phyloP scores from a whole-genome alignment of 2,329 filamentous ascomycete genomes.

The Waltergamsia citrina region DNA sequence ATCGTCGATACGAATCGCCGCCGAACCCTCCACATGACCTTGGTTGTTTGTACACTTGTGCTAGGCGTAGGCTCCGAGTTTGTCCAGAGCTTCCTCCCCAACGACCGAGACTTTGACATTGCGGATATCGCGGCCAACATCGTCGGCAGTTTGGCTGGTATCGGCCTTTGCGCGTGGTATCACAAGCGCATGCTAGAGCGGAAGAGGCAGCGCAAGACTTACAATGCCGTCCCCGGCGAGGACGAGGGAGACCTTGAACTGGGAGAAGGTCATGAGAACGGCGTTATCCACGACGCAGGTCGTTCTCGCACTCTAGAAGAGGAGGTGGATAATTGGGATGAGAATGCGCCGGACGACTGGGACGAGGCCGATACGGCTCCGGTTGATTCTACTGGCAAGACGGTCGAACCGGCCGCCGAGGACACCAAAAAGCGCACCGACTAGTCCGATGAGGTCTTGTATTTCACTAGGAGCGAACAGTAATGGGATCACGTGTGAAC shows the following conservation, averaged over 20 bases:
- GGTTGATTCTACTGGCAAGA: constrained; percentile 4
- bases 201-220: constrained; percentile 64
- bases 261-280: constrained; percentile 61
- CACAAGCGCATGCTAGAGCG: constrained; percentile 93
- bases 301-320: constrained; percentile 50
- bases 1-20: constrained; percentile 85
- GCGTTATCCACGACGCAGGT: constrained; percentile 35
- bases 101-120: constrained; percentile 62
- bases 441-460: constrained; percentile 9
- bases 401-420: constrained; percentile 12
- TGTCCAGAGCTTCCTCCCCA: constrained; percentile 65
- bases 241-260: constrained; percentile 65
- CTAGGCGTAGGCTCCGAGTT: constrained; percentile 69
- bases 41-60: constrained; percentile 65
- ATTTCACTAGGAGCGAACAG: too few species aligned
- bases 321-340: constrained; percentile 90
- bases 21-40: constrained; percentile 73
- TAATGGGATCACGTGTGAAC: too few species aligned
- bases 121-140: constrained; percentile 86
- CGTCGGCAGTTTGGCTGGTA: constrained; percentile 60
- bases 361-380: constrained; percentile 34
- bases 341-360: constrained; percentile 59
- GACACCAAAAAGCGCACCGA: constrained; percentile 22
- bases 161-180: constrained; percentile 80
- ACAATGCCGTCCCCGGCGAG: constrained; percentile 58